A percentile compares a stretch with the other conserved stretches of the same genome.
Evolutionary conservation across 257 asterid genomes (phyloP).

Genomic region (Oldenlandia corymbosa): DNA sequence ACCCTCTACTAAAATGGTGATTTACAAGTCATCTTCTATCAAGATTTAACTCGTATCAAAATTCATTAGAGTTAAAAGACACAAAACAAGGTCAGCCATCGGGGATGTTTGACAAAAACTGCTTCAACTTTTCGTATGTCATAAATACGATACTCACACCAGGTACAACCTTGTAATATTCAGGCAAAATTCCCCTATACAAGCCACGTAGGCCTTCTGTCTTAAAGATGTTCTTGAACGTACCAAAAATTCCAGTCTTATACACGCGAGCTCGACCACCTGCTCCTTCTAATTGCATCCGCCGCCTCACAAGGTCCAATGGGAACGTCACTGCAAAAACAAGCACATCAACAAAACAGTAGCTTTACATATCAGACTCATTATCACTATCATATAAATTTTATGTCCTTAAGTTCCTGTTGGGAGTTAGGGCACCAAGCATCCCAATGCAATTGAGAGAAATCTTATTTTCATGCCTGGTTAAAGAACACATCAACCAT

Average conservation of each 20-base stretch:
- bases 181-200: conserved; percentile 77
- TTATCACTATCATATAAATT: neutral
- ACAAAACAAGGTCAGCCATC: conserved; percentile 20
- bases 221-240: conserved; percentile 48
- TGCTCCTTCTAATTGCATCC: conserved; percentile 91
- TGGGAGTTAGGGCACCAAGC: neutral
- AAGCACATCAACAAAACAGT: conserved; percentile 1
- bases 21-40: neutral
- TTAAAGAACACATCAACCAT: neutral
- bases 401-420: conserved; percentile 6
- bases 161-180: conserved; percentile 80
- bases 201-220: conserved; percentile 60
- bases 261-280: conserved; percentile 76
- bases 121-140: conserved; percentile 79
- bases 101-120: conserved; percentile 48
- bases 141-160: conserved; percentile 72
- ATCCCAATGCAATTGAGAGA: neutral
- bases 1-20: neutral
- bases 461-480: conserved; percentile 8
- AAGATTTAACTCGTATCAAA: conserved; percentile 1
- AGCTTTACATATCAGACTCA: neutral
- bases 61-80: conserved; percentile 8
- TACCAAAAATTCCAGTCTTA: conserved; percentile 50
- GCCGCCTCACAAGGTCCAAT: conserved; percentile 73
- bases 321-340: conserved; percentile 67